Percentiles rank a stretch among this genome's conserved stretches.
phyloP scores from a whole-genome alignment of 768 basidiomycete genomes.

The Amanita pallidorosea region DNA sequence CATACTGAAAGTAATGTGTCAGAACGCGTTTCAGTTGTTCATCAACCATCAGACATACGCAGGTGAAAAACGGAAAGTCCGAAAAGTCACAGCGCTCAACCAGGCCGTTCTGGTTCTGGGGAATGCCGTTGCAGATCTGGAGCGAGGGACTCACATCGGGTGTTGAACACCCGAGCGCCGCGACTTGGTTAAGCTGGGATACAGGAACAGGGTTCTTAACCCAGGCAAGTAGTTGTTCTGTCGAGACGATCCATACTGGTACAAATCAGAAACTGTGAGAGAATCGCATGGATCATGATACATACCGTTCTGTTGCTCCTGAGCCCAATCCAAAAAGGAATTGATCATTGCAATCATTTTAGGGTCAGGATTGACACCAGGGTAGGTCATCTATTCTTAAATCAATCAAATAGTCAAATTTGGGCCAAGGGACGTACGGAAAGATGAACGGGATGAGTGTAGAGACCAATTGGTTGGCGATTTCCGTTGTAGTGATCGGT shows the following conservation, averaged over 20 bases:
- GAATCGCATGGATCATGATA: slow-evolving; percentile 1
- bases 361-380: slow-evolving; percentile 39
- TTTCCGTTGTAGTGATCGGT: slow-evolving; percentile 64
- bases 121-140: slow-evolving; percentile 73
- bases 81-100: slow-evolving; percentile 51
- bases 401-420: neutral
- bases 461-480: slow-evolving; percentile 71
- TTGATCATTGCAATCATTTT: slow-evolving; percentile 70
- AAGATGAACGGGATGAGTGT: slow-evolving; percentile 74
- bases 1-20: slow-evolving; percentile 37
- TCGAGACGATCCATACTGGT: slow-evolving; percentile 66
- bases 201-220: slow-evolving; percentile 57
- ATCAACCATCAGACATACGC: slow-evolving; percentile 32
- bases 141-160: slow-evolving; percentile 42
- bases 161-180: slow-evolving; percentile 50
- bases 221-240: slow-evolving; percentile 65
- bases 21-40: neutral
- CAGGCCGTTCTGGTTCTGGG: slow-evolving; percentile 52
- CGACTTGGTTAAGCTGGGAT: slow-evolving; percentile 42
- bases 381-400: slow-evolving; percentile 35
- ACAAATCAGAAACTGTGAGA: neutral
- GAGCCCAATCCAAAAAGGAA: slow-evolving; percentile 73
- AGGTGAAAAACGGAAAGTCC: slow-evolving; percentile 75
- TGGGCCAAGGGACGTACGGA: slow-evolving; percentile 27
- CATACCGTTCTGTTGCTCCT: slow-evolving; percentile 52